These are phyloP conservation scores for Colletotrichum simmondsii DNA, from an alignment of 2,329 filamentous ascomycete species.

Conservation along the genomic window DNA sequence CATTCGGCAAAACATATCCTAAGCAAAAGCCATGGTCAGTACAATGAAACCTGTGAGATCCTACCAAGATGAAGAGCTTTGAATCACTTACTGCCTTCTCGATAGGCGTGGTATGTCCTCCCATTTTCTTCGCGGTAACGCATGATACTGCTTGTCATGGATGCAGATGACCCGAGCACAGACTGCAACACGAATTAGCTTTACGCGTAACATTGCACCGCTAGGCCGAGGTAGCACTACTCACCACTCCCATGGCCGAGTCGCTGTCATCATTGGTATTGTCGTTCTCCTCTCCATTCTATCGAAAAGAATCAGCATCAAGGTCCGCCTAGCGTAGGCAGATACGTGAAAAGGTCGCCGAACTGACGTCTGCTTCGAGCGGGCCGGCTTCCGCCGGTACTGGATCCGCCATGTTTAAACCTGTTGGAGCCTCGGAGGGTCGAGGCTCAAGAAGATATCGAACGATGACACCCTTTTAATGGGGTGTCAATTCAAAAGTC, in stretches of 20 bases:
- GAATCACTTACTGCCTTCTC: slow-evolving; percentile 36
- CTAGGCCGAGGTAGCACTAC: background rate
- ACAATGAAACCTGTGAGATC: background rate
- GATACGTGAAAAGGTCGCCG: background rate
- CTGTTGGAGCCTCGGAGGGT: background rate
- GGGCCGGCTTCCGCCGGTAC: background rate
- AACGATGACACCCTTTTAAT: background rate
- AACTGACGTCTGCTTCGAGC: slow-evolving; percentile 9
- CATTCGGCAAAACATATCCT: slow-evolving; percentile 42
- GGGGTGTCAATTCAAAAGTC: background rate
- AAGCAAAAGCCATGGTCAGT: background rate
- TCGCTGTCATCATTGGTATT: slow-evolving; percentile 1
- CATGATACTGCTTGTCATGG: slow-evolving; percentile 49
- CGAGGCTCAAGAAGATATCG: background rate
- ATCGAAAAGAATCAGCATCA: background rate
- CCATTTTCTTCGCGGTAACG: slow-evolving; percentile 52
- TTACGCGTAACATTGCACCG: no score
- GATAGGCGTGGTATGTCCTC: slow-evolving; percentile 50
- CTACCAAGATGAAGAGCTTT: no score
- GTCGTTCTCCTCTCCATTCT: background rate
- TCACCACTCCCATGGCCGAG: slow-evolving; percentile 6
- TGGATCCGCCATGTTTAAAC: background rate
- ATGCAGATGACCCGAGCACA: slow-evolving; percentile 41
- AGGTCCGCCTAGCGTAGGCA: background rate
- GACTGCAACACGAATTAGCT: slow-evolving; percentile 10